Evolutionary conservation across 345 rosid genomes (phyloP).

Genomic region (Arabis hirsuta): DNA sequence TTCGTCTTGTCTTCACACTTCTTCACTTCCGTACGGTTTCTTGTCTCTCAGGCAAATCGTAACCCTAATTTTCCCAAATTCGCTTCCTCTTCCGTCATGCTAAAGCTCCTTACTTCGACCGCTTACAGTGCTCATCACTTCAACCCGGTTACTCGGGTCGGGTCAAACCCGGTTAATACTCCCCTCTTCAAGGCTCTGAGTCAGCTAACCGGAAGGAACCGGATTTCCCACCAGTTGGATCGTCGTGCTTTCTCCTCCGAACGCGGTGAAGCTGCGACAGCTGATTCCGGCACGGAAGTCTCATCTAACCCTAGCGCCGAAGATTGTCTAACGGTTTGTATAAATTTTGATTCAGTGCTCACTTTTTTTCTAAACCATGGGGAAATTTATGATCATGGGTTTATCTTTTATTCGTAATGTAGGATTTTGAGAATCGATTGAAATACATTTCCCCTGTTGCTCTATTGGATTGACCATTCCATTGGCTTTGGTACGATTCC

Average conservation of each 20-base stretch:
- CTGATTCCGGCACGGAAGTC: conserved; percentile 48
- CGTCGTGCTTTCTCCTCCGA: conserved; percentile 66
- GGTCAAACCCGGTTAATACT: conserved; percentile 24
- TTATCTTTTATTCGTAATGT: background rate
- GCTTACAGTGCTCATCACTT: conserved; percentile 38
- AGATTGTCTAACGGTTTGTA: conserved; percentile 73
- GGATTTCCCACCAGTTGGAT: conserved; percentile 35
- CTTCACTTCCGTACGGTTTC: conserved; percentile 30
- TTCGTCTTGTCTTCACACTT: conserved; percentile 11
- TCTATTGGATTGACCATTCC: conserved; percentile 1
- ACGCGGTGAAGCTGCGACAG: conserved; percentile 41
- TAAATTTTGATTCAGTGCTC: background rate
- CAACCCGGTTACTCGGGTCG: conserved; percentile 38
- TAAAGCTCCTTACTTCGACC: conserved; percentile 56
- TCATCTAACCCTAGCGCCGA: conserved; percentile 63
- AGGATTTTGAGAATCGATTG: background rate
- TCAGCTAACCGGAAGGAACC: conserved; percentile 48
- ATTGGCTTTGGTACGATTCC: background rate
- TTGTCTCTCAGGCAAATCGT: conserved; percentile 29
- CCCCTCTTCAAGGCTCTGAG: conserved; percentile 49
- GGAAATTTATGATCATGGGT: conserved; percentile 1
- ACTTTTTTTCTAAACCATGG: background rate
- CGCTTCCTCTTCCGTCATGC: conserved; percentile 43
- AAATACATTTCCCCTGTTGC: background rate
- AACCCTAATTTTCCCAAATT: conserved; percentile 20